Evolutionary conservation across 441 rosid species (phyloP).

Genomic region (Gossypium trilobum): DNA sequence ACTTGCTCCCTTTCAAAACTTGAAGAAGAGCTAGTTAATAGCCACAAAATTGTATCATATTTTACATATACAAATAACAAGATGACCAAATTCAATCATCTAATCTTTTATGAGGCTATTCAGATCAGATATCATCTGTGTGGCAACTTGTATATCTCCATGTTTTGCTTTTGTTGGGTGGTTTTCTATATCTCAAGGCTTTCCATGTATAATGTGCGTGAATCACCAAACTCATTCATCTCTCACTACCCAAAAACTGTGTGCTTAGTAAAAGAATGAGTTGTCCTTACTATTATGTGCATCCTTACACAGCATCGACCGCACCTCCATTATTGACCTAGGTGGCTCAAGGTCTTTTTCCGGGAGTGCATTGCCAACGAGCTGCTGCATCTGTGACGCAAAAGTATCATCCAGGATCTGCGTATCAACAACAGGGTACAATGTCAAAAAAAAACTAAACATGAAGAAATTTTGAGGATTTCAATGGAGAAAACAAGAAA

Average conservation of each 20-base stretch:
- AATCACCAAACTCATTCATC: background rate
- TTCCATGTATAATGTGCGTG: background rate
- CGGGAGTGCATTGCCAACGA: constrained; percentile 48
- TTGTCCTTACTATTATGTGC: constrained; percentile 44
- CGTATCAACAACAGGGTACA: background rate
- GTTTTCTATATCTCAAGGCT: background rate
- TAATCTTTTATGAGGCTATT: background rate
- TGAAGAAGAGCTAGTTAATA: background rate
- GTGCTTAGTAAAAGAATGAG: constrained; percentile 36
- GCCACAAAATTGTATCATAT: background rate
- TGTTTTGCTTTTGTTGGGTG: background rate
- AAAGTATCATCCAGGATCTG: constrained; percentile 66
- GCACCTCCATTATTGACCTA: constrained; percentile 57
- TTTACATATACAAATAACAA: background rate
- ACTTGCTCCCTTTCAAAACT: constrained; percentile 13
- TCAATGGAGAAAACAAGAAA: background rate
- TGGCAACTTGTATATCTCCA: background rate
- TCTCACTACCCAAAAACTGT: background rate
- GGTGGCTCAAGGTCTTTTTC: constrained; percentile 68
- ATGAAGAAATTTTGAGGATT: background rate
- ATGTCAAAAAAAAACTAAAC: background rate
- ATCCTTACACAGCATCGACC: constrained; percentile 63
- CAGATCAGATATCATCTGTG: constrained; percentile 11
- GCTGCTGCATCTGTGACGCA: constrained; percentile 60
- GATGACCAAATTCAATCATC: constrained; percentile 12